These are phyloP conservation scores for Scopulariopsis brevicaulis DNA, from an alignment of 2,329 filamentous ascomycete genomes.

Conservation along the genomic window DNA sequence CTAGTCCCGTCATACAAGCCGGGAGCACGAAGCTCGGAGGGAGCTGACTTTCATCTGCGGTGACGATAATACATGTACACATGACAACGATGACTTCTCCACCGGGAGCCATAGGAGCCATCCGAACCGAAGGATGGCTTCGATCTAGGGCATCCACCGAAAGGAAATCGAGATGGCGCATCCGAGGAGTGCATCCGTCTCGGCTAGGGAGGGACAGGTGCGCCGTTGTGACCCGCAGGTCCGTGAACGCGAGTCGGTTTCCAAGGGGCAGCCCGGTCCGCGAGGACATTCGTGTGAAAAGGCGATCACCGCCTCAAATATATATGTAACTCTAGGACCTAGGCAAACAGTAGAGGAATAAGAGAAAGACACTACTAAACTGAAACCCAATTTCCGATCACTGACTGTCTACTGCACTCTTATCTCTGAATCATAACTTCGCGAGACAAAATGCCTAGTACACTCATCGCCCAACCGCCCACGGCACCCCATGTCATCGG, in stretches of 20 bases:
- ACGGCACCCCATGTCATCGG: constrained; percentile 13
- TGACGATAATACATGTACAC: neutral
- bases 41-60: neutral
- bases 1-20: neutral
- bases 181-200: neutral
- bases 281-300: neutral
- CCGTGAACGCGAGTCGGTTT: neutral
- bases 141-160: neutral
- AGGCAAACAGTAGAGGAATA: neutral
- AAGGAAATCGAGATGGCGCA: neutral
- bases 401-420: neutral
- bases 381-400: neutral
- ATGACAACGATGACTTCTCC: neutral
- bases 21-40: neutral
- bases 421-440: neutral
- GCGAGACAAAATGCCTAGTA: neutral
- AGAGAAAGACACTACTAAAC: neutral
- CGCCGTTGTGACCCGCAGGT: neutral
- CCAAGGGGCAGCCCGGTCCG: neutral
- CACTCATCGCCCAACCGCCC: neutral
- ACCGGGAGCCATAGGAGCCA: neutral
- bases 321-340: neutral
- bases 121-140: neutral
- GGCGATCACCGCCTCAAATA: neutral
- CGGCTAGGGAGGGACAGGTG: neutral